Evolutionary conservation across 768 basidiomycete genomes (phyloP).

Genomic region (Leccinum variicolor): DNA sequence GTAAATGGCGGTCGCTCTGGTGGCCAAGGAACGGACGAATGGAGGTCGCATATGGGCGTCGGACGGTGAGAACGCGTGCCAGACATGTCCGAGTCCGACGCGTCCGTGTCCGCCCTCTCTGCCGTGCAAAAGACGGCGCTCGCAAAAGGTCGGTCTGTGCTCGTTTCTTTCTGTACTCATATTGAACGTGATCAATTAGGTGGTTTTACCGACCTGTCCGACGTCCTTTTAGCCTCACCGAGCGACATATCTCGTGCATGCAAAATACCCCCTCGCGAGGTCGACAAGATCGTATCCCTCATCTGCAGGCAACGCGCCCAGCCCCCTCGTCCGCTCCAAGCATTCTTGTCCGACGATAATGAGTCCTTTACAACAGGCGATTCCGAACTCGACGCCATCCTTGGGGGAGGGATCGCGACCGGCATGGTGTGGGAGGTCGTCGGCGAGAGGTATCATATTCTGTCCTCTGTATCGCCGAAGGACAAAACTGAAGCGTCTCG

Average conservation of each 20-base stretch:
- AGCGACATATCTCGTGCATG: conserved; percentile 57
- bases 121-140: conserved; percentile 32
- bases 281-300: conserved; percentile 46
- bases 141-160: conserved; percentile 33
- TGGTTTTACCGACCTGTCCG: conserved; percentile 43
- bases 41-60: conserved; percentile 9
- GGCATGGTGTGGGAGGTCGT: conserved; percentile 85
- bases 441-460: conserved; percentile 73
- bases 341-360: conserved; percentile 34
- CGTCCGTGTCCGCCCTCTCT: conserved; percentile 22
- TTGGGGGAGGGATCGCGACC: conserved; percentile 78
- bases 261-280: conserved; percentile 47
- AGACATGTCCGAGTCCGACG: conserved; percentile 2
- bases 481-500: neutral
- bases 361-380: conserved; percentile 76
- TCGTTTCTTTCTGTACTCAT: neutral
- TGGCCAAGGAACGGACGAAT: conserved; percentile 18
- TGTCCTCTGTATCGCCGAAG: neutral
- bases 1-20: conserved; percentile 49
- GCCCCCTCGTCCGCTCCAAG: conserved; percentile 39
- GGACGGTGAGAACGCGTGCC: neutral
- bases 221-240: conserved; percentile 47
- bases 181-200: conserved; percentile 35
- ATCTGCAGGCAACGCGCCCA: conserved; percentile 45
- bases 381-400: conserved; percentile 53